Evolutionary conservation across 768 basidiomycete species (phyloP).

Genomic region (Trametes meyenii): DNA sequence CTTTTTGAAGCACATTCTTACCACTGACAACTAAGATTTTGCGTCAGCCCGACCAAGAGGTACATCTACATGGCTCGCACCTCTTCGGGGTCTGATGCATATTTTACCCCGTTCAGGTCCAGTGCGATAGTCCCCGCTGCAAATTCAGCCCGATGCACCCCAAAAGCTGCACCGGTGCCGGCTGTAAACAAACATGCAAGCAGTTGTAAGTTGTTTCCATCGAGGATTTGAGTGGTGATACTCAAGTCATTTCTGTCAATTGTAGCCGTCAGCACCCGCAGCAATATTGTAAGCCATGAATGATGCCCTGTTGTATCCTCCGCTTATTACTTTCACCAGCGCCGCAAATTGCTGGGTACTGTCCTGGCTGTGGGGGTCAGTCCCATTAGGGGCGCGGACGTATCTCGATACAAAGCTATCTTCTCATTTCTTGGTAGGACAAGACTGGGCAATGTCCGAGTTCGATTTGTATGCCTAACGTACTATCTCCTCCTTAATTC

Average conservation of each 20-base stretch:
- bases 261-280: conserved; percentile 30
- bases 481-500: too few species aligned
- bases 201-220: conserved; percentile 27
- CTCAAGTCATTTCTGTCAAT: background rate
- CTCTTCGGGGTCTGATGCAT: background rate
- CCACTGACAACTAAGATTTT: background rate
- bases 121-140: conserved; percentile 29
- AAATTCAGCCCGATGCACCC: conserved; percentile 31
- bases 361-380: conserved; percentile 12
- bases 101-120: conserved; percentile 11
- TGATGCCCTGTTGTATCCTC: background rate
- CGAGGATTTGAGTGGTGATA: background rate
- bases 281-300: conserved; percentile 28
- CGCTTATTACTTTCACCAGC: conserved; percentile 3
- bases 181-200: conserved; percentile 31
- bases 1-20: background rate
- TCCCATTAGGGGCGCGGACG: too few species aligned
- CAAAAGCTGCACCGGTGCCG: conserved; percentile 23
- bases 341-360: conserved; percentile 19
- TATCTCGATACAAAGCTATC: too few species aligned
- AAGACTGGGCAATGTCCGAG: too few species aligned
- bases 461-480: too few species aligned
- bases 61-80: background rate
- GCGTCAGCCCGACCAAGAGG: conserved; percentile 29
- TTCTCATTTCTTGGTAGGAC: too few species aligned